A percentile compares a stretch with the other conserved stretches of the same genome.
phyloP scores from a whole-genome alignment of 2,329 filamentous ascomycete species.

The Sporothrix luriei region DNA sequence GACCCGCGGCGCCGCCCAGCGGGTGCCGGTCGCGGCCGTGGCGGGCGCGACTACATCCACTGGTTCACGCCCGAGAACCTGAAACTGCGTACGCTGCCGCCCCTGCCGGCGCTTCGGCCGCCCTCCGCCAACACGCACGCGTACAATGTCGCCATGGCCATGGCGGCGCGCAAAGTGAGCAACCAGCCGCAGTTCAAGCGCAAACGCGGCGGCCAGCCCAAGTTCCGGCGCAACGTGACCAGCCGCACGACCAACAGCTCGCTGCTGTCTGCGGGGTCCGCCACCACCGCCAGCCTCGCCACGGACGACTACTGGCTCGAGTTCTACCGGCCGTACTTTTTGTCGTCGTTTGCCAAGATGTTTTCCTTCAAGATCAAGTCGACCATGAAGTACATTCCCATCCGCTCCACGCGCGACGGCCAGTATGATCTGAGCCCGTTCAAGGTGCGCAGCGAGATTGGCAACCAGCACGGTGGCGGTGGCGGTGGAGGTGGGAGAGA shows the following conservation, averaged over 20 bases:
- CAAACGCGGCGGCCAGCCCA: slow-evolving; percentile 17
- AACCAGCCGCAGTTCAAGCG: slow-evolving; percentile 15
- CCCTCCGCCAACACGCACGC: slow-evolving; percentile 52
- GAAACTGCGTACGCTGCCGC: slow-evolving; percentile 62
- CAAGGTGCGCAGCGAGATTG: slow-evolving; percentile 66
- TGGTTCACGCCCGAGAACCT: slow-evolving; percentile 83
- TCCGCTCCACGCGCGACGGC: slow-evolving; percentile 70
- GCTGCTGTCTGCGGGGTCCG: slow-evolving; percentile 40
- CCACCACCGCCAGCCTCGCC: slow-evolving; percentile 56
- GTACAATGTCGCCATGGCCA: slow-evolving; percentile 35
- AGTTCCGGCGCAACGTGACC: slow-evolving; percentile 21
- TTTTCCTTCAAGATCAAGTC: slow-evolving; percentile 93
- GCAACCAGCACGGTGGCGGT: slow-evolving; percentile 69
- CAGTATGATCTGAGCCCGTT: slow-evolving; percentile 88
- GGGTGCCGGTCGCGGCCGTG: not conserved
- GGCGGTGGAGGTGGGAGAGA: not conserved
- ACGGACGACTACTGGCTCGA: slow-evolving; percentile 98
- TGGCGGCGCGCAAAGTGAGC: not conserved
- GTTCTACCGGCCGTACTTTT: slow-evolving; percentile 84
- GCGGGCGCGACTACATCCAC: slow-evolving; percentile 68
- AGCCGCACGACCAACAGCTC: slow-evolving; percentile 15
- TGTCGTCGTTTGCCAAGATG: slow-evolving; percentile 89
- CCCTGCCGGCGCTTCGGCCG: slow-evolving; percentile 39
- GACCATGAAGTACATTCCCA: slow-evolving; percentile 78
- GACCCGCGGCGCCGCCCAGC: slow-evolving; percentile 73